A percentile compares a stretch with the other conserved stretches of the same genome.
Conservation (phyloP, 1,284 basidiomycete genomes). For the Lentinula novae-zelandiae region DNA sequence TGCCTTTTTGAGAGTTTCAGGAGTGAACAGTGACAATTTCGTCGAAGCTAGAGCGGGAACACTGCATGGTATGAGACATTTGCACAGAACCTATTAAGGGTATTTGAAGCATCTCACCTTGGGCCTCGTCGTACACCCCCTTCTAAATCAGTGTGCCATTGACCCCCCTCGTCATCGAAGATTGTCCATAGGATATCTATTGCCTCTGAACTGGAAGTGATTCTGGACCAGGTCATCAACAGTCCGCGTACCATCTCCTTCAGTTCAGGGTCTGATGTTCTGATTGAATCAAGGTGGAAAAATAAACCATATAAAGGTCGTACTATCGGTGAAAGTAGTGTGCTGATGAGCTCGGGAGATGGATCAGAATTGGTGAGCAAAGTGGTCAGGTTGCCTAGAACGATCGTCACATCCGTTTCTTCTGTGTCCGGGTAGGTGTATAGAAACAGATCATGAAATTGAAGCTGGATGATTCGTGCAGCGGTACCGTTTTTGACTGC, state of each 20-base stretch:
- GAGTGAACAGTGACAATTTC: constrained; percentile 45
- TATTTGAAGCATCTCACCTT: constrained; percentile 29
- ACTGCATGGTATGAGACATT: constrained; percentile 16
- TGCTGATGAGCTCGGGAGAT: constrained; percentile 61
- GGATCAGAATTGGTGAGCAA: constrained; percentile 77
- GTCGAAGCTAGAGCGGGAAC: background rate
- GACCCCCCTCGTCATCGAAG: constrained; percentile 46
- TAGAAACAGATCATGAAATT: constrained; percentile 38
- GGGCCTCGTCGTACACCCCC: constrained; percentile 43
- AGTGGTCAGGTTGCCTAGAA: constrained; percentile 46
- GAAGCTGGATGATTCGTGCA: constrained; percentile 35
- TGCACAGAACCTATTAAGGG: background rate
- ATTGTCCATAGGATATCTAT: constrained; percentile 59
- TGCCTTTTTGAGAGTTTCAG: constrained; percentile 39
- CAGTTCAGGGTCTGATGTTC: constrained; percentile 58
- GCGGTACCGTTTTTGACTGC: constrained; percentile 31
- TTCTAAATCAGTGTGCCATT: constrained; percentile 54
- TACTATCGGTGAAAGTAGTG: constrained; percentile 66
- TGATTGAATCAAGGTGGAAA: constrained; percentile 46
- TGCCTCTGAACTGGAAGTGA: constrained; percentile 51
- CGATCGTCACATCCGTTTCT: constrained; percentile 15
- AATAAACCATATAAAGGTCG: constrained; percentile 65
- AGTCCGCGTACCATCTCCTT: constrained; percentile 57
- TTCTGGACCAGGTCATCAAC: constrained; percentile 71
- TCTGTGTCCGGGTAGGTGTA: constrained; percentile 11